Evolutionary conservation across 1,284 basidiomycete species (phyloP), one percentile per base, ranked within the genome.

Genomic region (Sporisorium iseilematis-ciliati): DNA sequence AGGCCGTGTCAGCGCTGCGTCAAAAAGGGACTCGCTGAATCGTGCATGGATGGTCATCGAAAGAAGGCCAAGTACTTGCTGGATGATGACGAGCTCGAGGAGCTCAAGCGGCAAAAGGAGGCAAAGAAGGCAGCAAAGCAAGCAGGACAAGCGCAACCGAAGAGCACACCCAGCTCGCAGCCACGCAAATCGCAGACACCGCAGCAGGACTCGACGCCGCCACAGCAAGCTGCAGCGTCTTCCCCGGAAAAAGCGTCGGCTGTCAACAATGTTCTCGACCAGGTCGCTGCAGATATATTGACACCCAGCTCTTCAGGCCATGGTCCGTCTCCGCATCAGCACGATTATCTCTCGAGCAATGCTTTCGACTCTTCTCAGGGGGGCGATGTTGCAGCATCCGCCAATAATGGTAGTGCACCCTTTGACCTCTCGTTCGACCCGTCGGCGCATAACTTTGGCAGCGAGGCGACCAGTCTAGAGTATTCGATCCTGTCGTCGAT

Each of bases 1-100:
- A 92, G 96, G 61, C 96, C 96, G 26, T 99, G 96, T 87, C 92
- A 93, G 78, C 90, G 96, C 51, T 99, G 96, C 84, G 89, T 94
- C 57, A 97, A 96, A 87, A 95, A 96, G 75, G 94, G 94, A 18
- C 91, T 96, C 80, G 92, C 91, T 7, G 90, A 91, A 65, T 92
- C 91, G 67, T 99, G 96, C 84, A 91, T 92, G 41, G 96, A 99
- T 84, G 96, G 96, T 0, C 92, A 93, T 75, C 90, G 96, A 77
- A 99, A 99, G 88, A 97, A 97, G 87, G 96, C 96, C 25, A 99
- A 99, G 85, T 99, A 98, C 86, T 89, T 85, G 49, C 73, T 85
- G 11, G 83, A 83, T 38, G 83, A 85, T 35, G 82, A 83, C 31
- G 83, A 84, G 59, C 60, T 84, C 23, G 78, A 72, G 38, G 77